A percentile compares a stretch with the other conserved stretches of the same genome.
Conservation (phyloP, 345 rosid species). For the Draba incana region DNA sequence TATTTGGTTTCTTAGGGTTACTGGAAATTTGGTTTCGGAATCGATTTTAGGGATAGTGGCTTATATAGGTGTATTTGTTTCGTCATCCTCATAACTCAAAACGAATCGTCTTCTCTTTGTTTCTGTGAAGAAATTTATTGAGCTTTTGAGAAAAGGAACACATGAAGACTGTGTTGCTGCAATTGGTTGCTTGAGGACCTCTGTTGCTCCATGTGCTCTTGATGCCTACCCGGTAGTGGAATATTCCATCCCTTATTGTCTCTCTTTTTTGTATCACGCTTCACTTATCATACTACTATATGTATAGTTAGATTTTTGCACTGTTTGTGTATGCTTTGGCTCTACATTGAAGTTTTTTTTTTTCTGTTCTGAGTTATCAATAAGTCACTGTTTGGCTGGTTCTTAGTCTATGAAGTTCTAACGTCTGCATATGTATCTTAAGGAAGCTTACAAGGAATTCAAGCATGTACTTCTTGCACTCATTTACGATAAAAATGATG, state of each 20-base stretch:
- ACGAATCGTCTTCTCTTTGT: background rate
- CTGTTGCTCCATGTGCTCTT: slow-evolving; percentile 95
- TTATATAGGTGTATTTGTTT: background rate
- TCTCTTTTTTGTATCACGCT: background rate
- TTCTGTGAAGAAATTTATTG: slow-evolving; percentile 76
- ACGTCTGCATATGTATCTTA: slow-evolving; percentile 47
- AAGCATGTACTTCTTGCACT: slow-evolving; percentile 94
- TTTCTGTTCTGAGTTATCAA: background rate
- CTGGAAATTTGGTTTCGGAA: background rate
- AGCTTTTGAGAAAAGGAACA: slow-evolving; percentile 80
- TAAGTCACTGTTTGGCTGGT: slow-evolving; percentile 1
- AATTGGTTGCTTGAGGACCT: slow-evolving; percentile 72
- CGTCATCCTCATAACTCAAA: background rate
- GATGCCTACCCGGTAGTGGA: slow-evolving; percentile 85
- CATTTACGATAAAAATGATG: slow-evolving; percentile 79
- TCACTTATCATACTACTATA: background rate
- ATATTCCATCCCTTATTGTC: slow-evolving; percentile 1
- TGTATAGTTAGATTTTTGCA: slow-evolving; percentile 8
- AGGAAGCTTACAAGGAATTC: slow-evolving; percentile 99
- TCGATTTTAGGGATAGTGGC: background rate
- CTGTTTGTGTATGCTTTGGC: slow-evolving; percentile 15
- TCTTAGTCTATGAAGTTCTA: slow-evolving; percentile 36
- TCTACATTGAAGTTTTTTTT: background rate
- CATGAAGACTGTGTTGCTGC: slow-evolving; percentile 66
- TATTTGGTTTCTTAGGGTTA: slow-evolving; percentile 23